Evolutionary conservation across 768 basidiomycete species (phyloP), one percentile per base, ranked within the genome.

Genomic region (Rubroboletus satanas): DNA sequence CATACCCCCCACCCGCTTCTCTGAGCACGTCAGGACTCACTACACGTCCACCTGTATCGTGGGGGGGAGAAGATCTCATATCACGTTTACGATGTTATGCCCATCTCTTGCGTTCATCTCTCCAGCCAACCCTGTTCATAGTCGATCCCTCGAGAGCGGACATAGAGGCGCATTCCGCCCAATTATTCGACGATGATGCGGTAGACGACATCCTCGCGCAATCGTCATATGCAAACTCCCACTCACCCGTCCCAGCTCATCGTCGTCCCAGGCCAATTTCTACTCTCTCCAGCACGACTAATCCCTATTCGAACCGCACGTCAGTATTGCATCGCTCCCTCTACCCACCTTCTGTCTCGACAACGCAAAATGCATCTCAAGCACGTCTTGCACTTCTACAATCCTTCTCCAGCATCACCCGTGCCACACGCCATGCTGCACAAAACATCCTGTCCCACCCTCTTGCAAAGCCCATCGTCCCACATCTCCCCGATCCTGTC

Each of bases 361-460:
- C 79, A 7, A 74, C 75, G 33, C 70, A 80, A n/a, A 76, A 79
- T 35, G 58, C 83, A 12, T 85, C 89, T 7, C 86, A 90, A 61
- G 85, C 90, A 36, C 82, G 90, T 38, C 77, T 84, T 58, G 89
- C 91, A 8, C 80, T 99, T 32, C 74, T 99, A n/a, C 90, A 92
- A 58, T 92, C 90, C 1, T 95, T 99, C 66, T 93, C 93, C 4
- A 93, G 91, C 54, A 89, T 99, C 56, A 98, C 97, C 0, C 83
- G 91, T 46, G 88, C 91, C 15, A 95, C 96, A 0, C 84, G 92
- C 8, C 90, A 94, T 70, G 91, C 95, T 0, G 94, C 96, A 0
- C 93, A 97, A 66, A 91, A 94, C 62, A 92, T 98, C 15, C 78
- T 98, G 9, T 94, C 93, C 0, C 96, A 98, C 66, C 95, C 96